Evolutionary conservation across 2,329 filamentous ascomycete species (phyloP).

Genomic region (Fusarium armeniacum): DNA sequence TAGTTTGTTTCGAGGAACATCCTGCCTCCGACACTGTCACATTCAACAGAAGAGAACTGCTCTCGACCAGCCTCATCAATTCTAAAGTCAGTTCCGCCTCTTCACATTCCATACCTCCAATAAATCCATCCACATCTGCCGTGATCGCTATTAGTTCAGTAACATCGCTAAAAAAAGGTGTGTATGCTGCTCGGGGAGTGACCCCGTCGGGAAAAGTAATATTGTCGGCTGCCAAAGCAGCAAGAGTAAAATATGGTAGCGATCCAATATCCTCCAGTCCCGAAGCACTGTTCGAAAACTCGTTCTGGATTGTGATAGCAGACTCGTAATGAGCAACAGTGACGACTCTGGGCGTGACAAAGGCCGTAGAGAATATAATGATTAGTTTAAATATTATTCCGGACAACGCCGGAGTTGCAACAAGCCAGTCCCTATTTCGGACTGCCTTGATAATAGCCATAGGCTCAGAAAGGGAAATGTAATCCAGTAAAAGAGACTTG

Average conservation of each 20-base stretch:
- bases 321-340: constrained; percentile 45
- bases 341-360: constrained; percentile 54
- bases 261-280: constrained; percentile 46
- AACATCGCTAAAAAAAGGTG: constrained; percentile 51
- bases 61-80: constrained; percentile 40
- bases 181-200: constrained; percentile 54
- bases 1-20: constrained; percentile 41
- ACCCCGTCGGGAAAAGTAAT: constrained; percentile 53
- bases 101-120: constrained; percentile 52
- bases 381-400: constrained; percentile 53
- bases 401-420: constrained; percentile 47
- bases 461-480: constrained; percentile 52
- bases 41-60: constrained; percentile 46
- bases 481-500: constrained; percentile 56
- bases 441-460: constrained; percentile 49
- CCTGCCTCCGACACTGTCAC: constrained; percentile 47
- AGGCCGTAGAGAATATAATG: constrained; percentile 55
- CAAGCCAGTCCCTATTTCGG: constrained; percentile 55
- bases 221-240: constrained; percentile 51
- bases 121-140: constrained; percentile 55
- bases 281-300: constrained; percentile 50
- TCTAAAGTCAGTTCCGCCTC: constrained; percentile 47
- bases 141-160: constrained; percentile 46
- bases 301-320: constrained; percentile 47
- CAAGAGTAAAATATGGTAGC: constrained; percentile 54